These are phyloP conservation scores for Wallacemonas collosoma DNA, from an alignment of 208 protist genomes.

Conservation along the genomic window DNA sequence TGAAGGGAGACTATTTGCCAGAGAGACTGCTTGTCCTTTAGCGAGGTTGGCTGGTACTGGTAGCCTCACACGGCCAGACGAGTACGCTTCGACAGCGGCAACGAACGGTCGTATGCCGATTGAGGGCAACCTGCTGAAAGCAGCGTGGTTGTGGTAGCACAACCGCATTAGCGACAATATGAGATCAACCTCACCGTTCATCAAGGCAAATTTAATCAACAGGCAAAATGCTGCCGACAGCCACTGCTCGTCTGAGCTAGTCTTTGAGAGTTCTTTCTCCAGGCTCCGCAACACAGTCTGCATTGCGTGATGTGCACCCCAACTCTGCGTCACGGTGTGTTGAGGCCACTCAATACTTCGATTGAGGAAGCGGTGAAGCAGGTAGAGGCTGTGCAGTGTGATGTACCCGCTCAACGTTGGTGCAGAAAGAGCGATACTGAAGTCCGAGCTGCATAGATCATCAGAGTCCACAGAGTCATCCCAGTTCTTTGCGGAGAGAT, in stretches of 20 bases:
- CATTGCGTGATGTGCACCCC: conserved; percentile 70
- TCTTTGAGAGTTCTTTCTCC: conserved; percentile 25
- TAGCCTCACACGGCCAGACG: conserved; percentile 33
- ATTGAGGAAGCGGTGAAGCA: conserved; percentile 67
- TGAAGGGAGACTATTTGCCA: conserved; percentile 27
- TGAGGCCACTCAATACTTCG: conserved; percentile 41
- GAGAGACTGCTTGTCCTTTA: conserved; percentile 30
- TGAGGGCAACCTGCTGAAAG: background rate
- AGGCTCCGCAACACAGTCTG: conserved; percentile 54
- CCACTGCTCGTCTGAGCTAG: background rate
- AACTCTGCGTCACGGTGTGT: conserved; percentile 44
- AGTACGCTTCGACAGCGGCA: conserved; percentile 25
- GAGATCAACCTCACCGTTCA: conserved; percentile 11
- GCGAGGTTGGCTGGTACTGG: conserved; percentile 36
- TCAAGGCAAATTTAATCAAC: conserved; percentile 15
- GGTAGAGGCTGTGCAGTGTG: conserved; percentile 36
- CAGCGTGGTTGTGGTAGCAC: background rate
- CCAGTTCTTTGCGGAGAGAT: conserved; percentile 17
- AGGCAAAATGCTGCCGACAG: conserved; percentile 5
- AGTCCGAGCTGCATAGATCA: conserved; percentile 62
- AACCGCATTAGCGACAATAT: conserved; percentile 9
- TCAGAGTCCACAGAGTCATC: conserved; percentile 26
- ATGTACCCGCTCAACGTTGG: conserved; percentile 36
- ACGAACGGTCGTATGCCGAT: conserved; percentile 20
- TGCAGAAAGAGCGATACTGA: conserved; percentile 53